Conservation (phyloP, 1,284 basidiomycete genomes). For the Earliella scabrosa region DNA sequence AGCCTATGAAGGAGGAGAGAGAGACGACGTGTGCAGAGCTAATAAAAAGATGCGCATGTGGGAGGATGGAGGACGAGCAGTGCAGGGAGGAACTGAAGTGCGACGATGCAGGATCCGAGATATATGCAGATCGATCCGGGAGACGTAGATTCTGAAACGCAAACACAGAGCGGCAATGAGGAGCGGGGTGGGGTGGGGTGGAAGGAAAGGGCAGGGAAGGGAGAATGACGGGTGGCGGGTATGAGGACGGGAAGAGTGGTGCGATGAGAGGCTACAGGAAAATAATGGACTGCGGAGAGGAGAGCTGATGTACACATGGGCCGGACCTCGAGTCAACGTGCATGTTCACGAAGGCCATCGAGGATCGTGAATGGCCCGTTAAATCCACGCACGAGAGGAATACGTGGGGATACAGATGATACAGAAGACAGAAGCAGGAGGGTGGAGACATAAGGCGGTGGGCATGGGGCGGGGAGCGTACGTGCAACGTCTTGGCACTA, state of each 20-base stretch:
- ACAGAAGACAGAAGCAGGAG: too few relatives aligned
- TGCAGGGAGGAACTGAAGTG: not conserved
- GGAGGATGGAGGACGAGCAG: not conserved
- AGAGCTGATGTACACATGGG: not conserved
- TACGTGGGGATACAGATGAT: not conserved
- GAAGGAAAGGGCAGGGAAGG: not conserved
- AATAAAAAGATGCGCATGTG: slow-evolving; percentile 13
- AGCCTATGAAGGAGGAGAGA: too few relatives aligned
- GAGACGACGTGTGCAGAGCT: not conserved
- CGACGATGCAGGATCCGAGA: slow-evolving; percentile 1
- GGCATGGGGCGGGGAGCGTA: too few relatives aligned
- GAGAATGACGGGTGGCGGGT: not conserved
- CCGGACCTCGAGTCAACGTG: not conserved
- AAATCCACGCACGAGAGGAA: not conserved
- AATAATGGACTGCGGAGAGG: not conserved
- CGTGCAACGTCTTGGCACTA: too few relatives aligned
- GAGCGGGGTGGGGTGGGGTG: not conserved
- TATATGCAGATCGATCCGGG: not conserved
- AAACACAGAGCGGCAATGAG: not conserved
- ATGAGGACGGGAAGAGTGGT: not conserved
- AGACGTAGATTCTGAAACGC: not conserved
- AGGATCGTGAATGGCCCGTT: not conserved
- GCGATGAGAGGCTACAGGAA: not conserved
- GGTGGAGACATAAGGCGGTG: too few relatives aligned
- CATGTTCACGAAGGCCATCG: not conserved